Conservation (phyloP, 306 rosid genomes). For the Cucurbita argyrosperma region DNA sequence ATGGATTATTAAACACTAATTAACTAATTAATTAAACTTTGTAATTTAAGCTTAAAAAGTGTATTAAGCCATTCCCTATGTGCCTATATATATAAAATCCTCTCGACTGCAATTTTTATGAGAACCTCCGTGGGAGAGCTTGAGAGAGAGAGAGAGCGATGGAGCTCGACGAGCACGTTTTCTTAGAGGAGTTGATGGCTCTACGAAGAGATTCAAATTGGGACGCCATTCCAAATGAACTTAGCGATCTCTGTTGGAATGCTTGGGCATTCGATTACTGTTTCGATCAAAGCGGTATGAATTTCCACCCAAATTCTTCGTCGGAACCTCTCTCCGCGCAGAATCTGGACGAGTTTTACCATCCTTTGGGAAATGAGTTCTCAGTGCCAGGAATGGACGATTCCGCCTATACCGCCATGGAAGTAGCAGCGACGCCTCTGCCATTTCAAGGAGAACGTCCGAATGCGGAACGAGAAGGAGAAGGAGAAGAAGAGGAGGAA, state of each 20-base stretch:
- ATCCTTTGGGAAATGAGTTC: slow-evolving; percentile 2
- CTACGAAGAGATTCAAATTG: slow-evolving; percentile 48
- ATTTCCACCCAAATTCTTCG: slow-evolving; percentile 30
- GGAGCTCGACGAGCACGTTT: slow-evolving; percentile 1
- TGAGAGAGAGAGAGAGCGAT: slow-evolving; percentile 2
- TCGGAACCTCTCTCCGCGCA: slow-evolving; percentile 11
- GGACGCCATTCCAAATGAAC: slow-evolving; percentile 41
- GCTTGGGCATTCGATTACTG: slow-evolving; percentile 21
- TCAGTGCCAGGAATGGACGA: background rate
- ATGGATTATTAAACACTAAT: too few species aligned
- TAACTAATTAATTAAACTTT: too few species aligned
- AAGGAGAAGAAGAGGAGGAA: background rate
- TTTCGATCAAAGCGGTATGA: slow-evolving; percentile 40
- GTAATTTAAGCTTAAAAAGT: background rate
- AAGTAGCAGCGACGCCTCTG: background rate
- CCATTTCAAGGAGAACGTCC: background rate
- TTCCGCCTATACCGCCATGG: background rate
- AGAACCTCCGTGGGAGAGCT: background rate
- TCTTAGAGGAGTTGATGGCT: slow-evolving; percentile 21
- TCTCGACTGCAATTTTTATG: background rate
- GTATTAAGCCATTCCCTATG: background rate
- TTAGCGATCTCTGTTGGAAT: slow-evolving; percentile 37
- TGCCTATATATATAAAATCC: background rate
- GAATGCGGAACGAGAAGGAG: background rate
- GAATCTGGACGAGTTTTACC: slow-evolving; percentile 1